Evolutionary conservation across 1,284 basidiomycete genomes (phyloP).

Genomic region (Leucoagaricus sp.): DNA sequence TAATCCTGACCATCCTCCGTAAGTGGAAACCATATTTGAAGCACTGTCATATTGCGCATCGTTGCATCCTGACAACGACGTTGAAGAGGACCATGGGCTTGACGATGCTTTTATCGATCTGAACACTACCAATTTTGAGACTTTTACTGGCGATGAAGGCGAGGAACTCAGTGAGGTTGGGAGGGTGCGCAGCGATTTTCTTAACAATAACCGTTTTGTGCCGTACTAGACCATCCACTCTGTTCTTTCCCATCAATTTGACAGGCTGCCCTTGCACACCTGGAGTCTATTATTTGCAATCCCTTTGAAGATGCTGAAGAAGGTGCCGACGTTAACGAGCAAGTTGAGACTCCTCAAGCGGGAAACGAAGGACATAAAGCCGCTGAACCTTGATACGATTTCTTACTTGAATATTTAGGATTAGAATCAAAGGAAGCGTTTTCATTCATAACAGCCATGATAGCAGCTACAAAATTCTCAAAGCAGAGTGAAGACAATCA

Average conservation of each 20-base stretch:
- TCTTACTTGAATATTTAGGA: too few species aligned
- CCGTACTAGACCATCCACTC: slow-evolving; percentile 73
- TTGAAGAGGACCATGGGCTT: slow-evolving; percentile 59
- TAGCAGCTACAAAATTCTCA: background rate
- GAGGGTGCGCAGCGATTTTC: slow-evolving; percentile 92
- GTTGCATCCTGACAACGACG: slow-evolving; percentile 80
- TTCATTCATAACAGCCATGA: background rate
- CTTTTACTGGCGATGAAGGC: slow-evolving; percentile 59
- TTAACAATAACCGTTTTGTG: slow-evolving; percentile 75
- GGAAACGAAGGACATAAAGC: slow-evolving; percentile 3
- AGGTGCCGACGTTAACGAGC: background rate
- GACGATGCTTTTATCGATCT: slow-evolving; percentile 65
- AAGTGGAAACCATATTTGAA: slow-evolving; percentile 89
- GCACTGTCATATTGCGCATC: slow-evolving; percentile 88
- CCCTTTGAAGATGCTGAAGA: slow-evolving; percentile 25
- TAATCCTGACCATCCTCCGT: slow-evolving; percentile 9
- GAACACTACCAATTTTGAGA: slow-evolving; percentile 52
- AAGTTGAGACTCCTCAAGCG: background rate
- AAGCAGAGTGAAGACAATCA: background rate
- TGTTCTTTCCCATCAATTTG: slow-evolving; percentile 12
- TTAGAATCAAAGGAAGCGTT: background rate
- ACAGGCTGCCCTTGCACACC: slow-evolving; percentile 73
- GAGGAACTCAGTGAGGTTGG: slow-evolving; percentile 83
- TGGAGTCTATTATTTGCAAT: slow-evolving; percentile 76
- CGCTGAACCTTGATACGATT: slow-evolving; percentile 1